Percentiles rank a stretch among this genome's conserved stretches.
phyloP scores from a whole-genome alignment of 2,329 filamentous ascomycete genomes.

The Cadophora sp. region DNA sequence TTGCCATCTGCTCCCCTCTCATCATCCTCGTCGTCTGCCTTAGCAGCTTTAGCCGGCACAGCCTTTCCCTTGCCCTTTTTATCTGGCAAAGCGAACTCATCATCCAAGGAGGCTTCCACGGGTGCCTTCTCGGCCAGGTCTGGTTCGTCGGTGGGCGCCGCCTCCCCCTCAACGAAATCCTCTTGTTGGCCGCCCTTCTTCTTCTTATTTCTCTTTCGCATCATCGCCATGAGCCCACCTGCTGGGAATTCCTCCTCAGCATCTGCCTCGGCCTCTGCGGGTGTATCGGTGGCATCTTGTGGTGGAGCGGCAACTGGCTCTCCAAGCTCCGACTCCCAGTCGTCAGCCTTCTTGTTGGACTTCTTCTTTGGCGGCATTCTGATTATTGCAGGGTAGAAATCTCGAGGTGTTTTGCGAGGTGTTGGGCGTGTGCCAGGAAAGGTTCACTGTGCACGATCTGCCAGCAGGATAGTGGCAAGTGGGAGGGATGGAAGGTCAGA shows the following conservation, averaged over 20 bases:
- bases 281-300: constrained; percentile 53
- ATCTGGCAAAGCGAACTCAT: constrained; percentile 79
- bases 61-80: constrained; percentile 76
- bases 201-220: constrained; percentile 86
- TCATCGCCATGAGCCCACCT: constrained; percentile 76
- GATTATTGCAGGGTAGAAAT: neutral
- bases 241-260: constrained; percentile 56
- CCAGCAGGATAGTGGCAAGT: constrained; percentile 14
- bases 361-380: constrained; percentile 95
- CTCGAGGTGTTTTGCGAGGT: neutral
- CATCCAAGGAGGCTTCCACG: constrained; percentile 80
- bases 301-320: constrained; percentile 70
- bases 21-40: constrained; percentile 54
- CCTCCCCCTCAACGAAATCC: constrained; percentile 76
- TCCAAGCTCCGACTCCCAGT: constrained; percentile 94
- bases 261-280: constrained; percentile 54
- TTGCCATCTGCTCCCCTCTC: constrained; percentile 65
- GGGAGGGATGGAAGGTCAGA: neutral
- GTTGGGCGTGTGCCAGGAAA: neutral
- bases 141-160: constrained; percentile 51
- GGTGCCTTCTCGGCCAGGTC: constrained; percentile 73
- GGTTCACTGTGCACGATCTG: constrained; percentile 2
- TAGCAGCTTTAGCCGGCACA: constrained; percentile 53
- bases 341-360: constrained; percentile 84
- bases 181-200: constrained; percentile 66